These are phyloP conservation scores for Skeletonema grethae DNA, from an alignment of 108 stramenopile genomes.

Conservation along the genomic window DNA sequence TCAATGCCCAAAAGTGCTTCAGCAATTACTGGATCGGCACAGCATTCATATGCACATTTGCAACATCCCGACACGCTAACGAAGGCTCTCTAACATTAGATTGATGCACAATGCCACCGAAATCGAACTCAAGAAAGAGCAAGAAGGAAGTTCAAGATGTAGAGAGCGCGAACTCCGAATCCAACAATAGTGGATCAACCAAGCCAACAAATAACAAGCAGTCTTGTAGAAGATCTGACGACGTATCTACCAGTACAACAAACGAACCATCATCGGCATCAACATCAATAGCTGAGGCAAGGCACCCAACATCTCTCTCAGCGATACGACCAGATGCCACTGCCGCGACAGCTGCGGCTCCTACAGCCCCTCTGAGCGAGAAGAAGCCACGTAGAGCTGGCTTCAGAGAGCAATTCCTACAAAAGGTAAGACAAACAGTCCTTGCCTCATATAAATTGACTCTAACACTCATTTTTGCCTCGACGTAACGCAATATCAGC, in stretches of 20 bases:
- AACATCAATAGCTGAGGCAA: background rate
- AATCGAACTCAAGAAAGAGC: background rate
- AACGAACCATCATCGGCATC: background rate
- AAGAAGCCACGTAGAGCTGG: constrained; percentile 5
- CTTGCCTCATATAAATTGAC: too few relatives aligned
- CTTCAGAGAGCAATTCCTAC: background rate
- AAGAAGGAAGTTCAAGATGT: background rate
- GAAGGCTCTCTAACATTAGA: background rate
- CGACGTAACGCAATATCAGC: background rate
- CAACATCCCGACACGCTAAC: too few relatives aligned
- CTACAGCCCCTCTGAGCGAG: background rate
- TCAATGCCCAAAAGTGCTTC: too few relatives aligned
- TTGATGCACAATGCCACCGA: background rate
- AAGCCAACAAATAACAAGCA: background rate
- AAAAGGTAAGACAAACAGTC: background rate
- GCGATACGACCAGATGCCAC: background rate
- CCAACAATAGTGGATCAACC: background rate
- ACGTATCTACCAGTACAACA: background rate
- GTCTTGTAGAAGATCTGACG: background rate
- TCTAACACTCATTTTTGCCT: background rate
- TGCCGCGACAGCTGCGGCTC: background rate
- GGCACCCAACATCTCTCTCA: background rate
- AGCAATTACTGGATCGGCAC: too few relatives aligned
- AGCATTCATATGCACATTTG: too few relatives aligned
- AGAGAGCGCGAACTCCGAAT: background rate